phyloP scores from a whole-genome alignment of 78 protist species.

The Guillardia theta region DNA sequence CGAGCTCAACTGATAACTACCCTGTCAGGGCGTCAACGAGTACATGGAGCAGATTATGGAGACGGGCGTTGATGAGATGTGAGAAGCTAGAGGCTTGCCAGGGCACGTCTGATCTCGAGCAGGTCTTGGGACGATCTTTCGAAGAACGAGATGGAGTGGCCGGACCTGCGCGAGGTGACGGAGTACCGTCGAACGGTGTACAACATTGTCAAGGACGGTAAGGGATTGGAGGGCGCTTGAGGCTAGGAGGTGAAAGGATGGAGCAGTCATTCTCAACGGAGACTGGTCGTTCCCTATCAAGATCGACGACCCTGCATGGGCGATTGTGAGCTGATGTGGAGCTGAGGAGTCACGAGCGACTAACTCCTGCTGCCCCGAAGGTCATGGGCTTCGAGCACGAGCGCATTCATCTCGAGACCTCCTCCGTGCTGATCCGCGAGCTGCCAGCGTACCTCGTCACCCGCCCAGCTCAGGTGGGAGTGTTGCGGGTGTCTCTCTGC shows the following conservation, averaged over 20 bases:
- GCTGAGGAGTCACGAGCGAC: no score
- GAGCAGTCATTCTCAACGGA: neutral
- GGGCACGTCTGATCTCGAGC: no score
- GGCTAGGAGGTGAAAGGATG: no score
- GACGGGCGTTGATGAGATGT: constrained; percentile 83
- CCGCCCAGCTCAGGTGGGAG: neutral
- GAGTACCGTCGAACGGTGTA: constrained; percentile 65
- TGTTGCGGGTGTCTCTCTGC: neutral
- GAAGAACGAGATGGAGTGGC: constrained; percentile 32
- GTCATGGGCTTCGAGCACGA: constrained; percentile 81
- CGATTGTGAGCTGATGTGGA: neutral
- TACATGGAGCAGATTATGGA: constrained; percentile 58
- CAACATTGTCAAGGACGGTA: constrained; percentile 38
- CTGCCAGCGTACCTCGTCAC: neutral
- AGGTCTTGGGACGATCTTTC: constrained; percentile 1
- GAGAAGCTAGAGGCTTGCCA: no score
- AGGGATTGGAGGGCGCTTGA: no score
- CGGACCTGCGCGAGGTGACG: constrained; percentile 46
- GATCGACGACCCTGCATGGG: constrained; percentile 41
- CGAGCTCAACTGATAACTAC: neutral
- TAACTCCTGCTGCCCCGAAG: no score
- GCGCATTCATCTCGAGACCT: constrained; percentile 75
- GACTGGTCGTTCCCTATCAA: constrained; percentile 24
- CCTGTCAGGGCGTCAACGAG: constrained; percentile 48
- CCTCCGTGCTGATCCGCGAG: constrained; percentile 69